These are phyloP conservation scores for Brasilioporus rufonigricans DNA, from an alignment of 768 basidiomycete genomes.

Conservation along the genomic window DNA sequence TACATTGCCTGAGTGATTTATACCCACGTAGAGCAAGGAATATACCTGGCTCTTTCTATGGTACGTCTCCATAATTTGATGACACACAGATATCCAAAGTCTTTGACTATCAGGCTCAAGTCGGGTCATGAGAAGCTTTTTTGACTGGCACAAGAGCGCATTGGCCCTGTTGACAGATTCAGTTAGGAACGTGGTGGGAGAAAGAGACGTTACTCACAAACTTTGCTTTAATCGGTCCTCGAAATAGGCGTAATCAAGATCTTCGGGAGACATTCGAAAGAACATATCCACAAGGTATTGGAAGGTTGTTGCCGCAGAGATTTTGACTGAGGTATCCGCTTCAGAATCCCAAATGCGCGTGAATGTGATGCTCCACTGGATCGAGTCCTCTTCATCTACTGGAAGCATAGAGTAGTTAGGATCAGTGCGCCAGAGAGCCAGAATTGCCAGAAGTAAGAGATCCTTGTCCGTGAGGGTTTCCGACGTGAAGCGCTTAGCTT, in stretches of 20 bases:
- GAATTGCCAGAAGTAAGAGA: constrained; percentile 63
- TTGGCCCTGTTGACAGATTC: constrained; percentile 14
- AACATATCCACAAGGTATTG: constrained; percentile 43
- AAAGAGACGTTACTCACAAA: constrained; percentile 39
- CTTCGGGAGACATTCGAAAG: constrained; percentile 41
- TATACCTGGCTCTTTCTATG: constrained; percentile 47
- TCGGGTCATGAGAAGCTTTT: constrained; percentile 58
- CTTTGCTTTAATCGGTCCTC: constrained; percentile 45
- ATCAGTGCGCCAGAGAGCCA: constrained; percentile 64
- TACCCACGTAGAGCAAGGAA: background rate
- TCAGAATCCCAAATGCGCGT: constrained; percentile 60
- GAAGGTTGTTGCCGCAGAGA: constrained; percentile 53
- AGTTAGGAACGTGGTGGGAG: background rate
- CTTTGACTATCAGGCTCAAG: constrained; percentile 60
- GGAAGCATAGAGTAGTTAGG: constrained; percentile 53
- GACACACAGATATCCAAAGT: constrained; percentile 64
- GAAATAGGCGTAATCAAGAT: constrained; percentile 37
- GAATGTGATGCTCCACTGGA: constrained; percentile 45
- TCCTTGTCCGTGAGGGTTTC: constrained; percentile 69
- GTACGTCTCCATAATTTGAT: constrained; percentile 59
- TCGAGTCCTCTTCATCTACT: constrained; percentile 39
- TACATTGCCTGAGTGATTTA: constrained; percentile 4
- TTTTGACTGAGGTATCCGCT: constrained; percentile 64
- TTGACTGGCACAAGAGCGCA: constrained; percentile 45
- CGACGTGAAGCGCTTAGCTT: constrained; percentile 51